Base-by-base conservation (phyloP, 2,329 filamentous ascomycete species). In the Colletotrichum endophyticum region DNA sequence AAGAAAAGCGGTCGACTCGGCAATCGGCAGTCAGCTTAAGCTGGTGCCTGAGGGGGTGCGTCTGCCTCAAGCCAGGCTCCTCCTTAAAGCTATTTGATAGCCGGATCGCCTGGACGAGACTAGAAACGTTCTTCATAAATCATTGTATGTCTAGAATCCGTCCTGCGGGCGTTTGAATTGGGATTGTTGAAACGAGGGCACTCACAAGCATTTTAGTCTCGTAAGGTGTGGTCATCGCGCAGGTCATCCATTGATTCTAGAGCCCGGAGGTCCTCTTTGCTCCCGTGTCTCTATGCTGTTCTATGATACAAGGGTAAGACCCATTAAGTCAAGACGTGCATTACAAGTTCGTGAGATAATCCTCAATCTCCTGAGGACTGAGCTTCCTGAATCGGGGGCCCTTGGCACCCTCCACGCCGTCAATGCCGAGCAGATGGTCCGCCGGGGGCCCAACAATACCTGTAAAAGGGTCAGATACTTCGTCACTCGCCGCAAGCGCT, bases 261-360 rank as follows among this genome's bases (percentile, higher is more conserved):
- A 76, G 74, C 74, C 66, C 66, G 70, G 74, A 70, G 70, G 59
- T 56, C 59, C 28, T 49, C 61, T 66, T 25, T 70, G 66, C 66
- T 57, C 71, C 72, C 61, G 56, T 66, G 75, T 68, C 75, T 80
- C 78, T 72, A 73, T 62, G 75, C 70, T 78, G 57, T 78, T 85
- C 82, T 86, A 86, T 85, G 81, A 79, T 86, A 86, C 84, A 86
- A 78, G 79, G 79, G 81, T 82, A 79, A 79, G 79, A 77, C 72
- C 72, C 44, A 71, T 79, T 63, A 61, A 67, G 68, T 74, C 78
- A 75, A 79, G 79, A 80, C 72, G 78, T 79, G 78, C 73, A 84
- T 93, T 91, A 99, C 91, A 99, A 92, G 91, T 98, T 99, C 86
- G 97, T 99, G 86, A 99, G 89, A 89, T 99, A 99, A 87, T 99